A percentile compares a stretch with the other conserved stretches of the same genome.
phyloP scores from a whole-genome alignment of 2,329 filamentous ascomycete genomes.

The Penicillium italicum region DNA sequence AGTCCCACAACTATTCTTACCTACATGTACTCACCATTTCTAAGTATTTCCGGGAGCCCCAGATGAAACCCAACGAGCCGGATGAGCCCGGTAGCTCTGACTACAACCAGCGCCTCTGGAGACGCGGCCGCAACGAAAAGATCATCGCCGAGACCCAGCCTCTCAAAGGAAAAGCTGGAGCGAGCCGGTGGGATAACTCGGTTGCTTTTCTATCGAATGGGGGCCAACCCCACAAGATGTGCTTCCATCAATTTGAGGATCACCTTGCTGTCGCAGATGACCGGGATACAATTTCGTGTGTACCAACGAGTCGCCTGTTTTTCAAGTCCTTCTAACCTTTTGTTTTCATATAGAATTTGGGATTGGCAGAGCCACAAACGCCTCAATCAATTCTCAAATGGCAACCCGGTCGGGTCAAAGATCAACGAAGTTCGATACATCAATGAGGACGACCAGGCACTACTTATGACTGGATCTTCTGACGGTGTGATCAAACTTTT shows the following conservation, averaged over 20 bases:
- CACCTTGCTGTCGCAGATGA: conserved; percentile 93
- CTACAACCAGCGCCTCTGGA: conserved; percentile 93
- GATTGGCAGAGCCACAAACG: conserved; percentile 79
- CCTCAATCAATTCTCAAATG: conserved; percentile 85
- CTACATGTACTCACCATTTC: conserved; percentile 29
- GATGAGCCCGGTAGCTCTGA: conserved; percentile 95
- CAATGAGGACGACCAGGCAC: conserved; percentile 94
- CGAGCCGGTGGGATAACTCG: conserved; percentile 80
- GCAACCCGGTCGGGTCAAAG: conserved; percentile 83
- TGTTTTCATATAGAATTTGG: conserved; percentile 60
- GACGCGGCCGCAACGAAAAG: conserved; percentile 84
- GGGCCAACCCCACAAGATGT: conserved; percentile 85
- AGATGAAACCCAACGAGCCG: conserved; percentile 94
- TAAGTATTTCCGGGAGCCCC: conserved; percentile 90
- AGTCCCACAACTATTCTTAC: conserved; percentile 8
- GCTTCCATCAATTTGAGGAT: conserved; percentile 96
- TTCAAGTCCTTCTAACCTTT: conserved; percentile 1
- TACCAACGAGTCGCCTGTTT: conserved; percentile 7
- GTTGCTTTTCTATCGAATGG: conserved; percentile 82
- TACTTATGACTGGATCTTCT: conserved; percentile 90
- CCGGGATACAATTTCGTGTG: conserved; percentile 72
- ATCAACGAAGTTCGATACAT: conserved; percentile 97
- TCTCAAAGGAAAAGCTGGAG: conserved; percentile 81
- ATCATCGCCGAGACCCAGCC: conserved; percentile 92
- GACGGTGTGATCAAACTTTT: conserved; percentile 94